phyloP scores from a whole-genome alignment of 495 filamentous ascomycete genomes.

The Penicillium robsamsonii region DNA sequence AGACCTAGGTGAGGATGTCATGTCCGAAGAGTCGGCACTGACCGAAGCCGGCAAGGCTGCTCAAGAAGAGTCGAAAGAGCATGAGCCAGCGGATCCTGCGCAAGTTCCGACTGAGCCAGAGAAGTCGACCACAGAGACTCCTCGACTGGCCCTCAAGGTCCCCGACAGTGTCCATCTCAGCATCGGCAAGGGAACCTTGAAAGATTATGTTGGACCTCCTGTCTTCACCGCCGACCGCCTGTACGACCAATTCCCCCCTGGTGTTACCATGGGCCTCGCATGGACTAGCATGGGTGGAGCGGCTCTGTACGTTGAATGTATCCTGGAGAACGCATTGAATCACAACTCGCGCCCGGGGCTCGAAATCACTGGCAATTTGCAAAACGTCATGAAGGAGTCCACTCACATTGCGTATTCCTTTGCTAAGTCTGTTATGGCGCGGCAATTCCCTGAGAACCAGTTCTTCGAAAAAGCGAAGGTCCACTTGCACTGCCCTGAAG shows the following conservation, averaged over 20 bases:
- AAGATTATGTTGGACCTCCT: slow-evolving; percentile 96
- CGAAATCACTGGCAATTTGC: slow-evolving; percentile 90
- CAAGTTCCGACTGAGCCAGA: slow-evolving; percentile 59
- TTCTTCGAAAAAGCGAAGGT: slow-evolving; percentile 97
- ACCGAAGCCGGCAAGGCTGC: slow-evolving; percentile 88
- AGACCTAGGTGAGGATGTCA: slow-evolving; percentile 83
- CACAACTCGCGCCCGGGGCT: slow-evolving; percentile 71
- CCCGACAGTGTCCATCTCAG: slow-evolving; percentile 82
- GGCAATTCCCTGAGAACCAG: slow-evolving; percentile 78
- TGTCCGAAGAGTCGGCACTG: slow-evolving; percentile 78
- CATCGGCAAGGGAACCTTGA: slow-evolving; percentile 86
- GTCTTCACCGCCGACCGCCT: slow-evolving; percentile 94
- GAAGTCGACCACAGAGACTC: slow-evolving; percentile 69
- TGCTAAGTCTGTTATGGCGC: slow-evolving; percentile 83
- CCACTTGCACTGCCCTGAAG: slow-evolving; percentile 96
- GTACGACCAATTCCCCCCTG: slow-evolving; percentile 92
- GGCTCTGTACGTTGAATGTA: slow-evolving; percentile 95
- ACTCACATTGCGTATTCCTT: slow-evolving; percentile 93
- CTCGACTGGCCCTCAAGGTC: slow-evolving; percentile 77
- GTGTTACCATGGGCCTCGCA: slow-evolving; percentile 97
- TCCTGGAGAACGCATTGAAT: slow-evolving; percentile 77
- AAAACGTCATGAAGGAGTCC: slow-evolving; percentile 98
- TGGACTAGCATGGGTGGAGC: slow-evolving; percentile 99
- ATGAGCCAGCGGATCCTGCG: slow-evolving; percentile 55
- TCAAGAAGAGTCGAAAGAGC: slow-evolving; percentile 65